phyloP scores from a whole-genome alignment of 2,329 filamentous ascomycete species.

The Aspergillus sp. region DNA sequence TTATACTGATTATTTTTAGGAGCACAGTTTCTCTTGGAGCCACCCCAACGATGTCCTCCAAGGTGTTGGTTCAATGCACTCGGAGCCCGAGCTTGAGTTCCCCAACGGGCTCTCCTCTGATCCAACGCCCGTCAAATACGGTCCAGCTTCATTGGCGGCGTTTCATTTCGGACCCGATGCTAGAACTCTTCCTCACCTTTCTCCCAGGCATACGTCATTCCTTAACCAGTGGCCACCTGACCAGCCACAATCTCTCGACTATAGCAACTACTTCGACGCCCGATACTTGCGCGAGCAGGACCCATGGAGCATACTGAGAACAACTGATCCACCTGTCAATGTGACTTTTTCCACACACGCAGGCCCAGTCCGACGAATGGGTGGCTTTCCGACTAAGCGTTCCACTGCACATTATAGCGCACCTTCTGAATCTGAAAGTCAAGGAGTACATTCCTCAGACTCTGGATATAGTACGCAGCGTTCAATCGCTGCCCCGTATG shows the following conservation, averaged over 20 bases:
- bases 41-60: slow-evolving; percentile 32
- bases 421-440: slow-evolving; percentile 34
- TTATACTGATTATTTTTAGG: slow-evolving; percentile 12
- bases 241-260: slow-evolving; percentile 20
- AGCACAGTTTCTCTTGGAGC: slow-evolving; percentile 21
- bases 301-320: slow-evolving; percentile 35
- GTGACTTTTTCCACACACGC: slow-evolving; percentile 19
- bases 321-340: slow-evolving; percentile 26
- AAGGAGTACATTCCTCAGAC: slow-evolving; percentile 31
- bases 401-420: slow-evolving; percentile 28
- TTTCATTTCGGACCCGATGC: slow-evolving; percentile 27
- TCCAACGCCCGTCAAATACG: slow-evolving; percentile 14
- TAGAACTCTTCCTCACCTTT: slow-evolving; percentile 20
- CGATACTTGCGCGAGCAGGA: slow-evolving; percentile 26
- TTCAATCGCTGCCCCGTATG: slow-evolving; percentile 31
- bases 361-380: slow-evolving; percentile 17
- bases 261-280: slow-evolving; percentile 21
- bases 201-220: slow-evolving; percentile 21
- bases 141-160: slow-evolving; percentile 27
- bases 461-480: slow-evolving; percentile 37
- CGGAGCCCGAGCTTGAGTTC: slow-evolving; percentile 14
- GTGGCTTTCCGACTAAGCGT: slow-evolving; percentile 22
- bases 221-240: slow-evolving; percentile 21
- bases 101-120: slow-evolving; percentile 16
- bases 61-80: slow-evolving; percentile 25